Evolutionary conservation across 257 asterid species (phyloP), one percentile per base, ranked within the genome.

Genomic region (Leptodermis oblonga): DNA sequence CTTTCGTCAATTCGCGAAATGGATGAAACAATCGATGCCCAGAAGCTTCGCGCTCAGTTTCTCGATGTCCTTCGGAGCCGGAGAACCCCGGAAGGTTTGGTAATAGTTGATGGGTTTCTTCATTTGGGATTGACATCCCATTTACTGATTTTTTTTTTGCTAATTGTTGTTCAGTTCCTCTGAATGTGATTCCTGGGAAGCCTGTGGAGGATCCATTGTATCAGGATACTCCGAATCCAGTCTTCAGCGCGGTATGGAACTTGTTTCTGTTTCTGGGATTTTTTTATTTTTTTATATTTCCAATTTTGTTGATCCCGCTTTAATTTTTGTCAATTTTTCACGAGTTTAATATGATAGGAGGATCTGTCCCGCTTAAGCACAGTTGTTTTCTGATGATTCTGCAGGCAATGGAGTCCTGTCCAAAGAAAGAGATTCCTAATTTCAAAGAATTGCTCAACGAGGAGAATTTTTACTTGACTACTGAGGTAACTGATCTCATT

Each of bases 381-480:
- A 34, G 45, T 8, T 3, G 4, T n/a, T 30, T 66, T 10, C 22
- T 48, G 56, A 33, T 46, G 31, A n/a, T 52, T 28, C 15, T 78
- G 41, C 81, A 90, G 96, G 87, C 78, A 36, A 90, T 90, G 97
- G 87, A 82, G 68, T 74, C 85, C 48, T 80, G 82, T 79, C 96
- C 97, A 9, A 88, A 76, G 82, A 84, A 84, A 80, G 94, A 85
- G 30, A 76, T 88, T 56, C 86, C 95, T 8, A 83, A 86, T 73
- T 85, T 90, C 61, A 84, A 76, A 67, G 92, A 90, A 54, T 76
- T 86, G 71, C 88, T 92, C 78, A 84, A 86, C 51, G 97, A 92
- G 80, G 96, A 92, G 68, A 90, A 88, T 69, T 86, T 88, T 66
- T 88, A 92, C 87, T 81, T 92, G 82, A 85, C 80, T 56, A 90